Conservation (phyloP, 768 basidiomycete species). For the Clathrus columnatus region DNA sequence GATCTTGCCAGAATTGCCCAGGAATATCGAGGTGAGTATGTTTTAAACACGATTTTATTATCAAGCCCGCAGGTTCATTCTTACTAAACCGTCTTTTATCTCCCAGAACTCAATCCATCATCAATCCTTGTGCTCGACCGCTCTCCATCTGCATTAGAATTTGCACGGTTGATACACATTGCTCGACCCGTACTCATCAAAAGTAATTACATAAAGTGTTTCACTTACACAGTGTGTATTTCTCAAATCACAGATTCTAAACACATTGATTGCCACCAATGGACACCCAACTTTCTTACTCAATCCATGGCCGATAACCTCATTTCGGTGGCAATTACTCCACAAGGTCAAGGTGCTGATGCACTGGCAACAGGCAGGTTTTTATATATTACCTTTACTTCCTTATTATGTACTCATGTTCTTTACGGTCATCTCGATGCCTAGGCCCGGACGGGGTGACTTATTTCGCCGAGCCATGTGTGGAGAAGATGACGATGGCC, state of each 20-base stretch:
- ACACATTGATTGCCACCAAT: slow-evolving; percentile 25
- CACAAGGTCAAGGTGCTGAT: slow-evolving; percentile 55
- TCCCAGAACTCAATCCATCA: slow-evolving; percentile 57
- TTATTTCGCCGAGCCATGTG: slow-evolving; percentile 71
- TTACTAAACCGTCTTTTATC: too few relatives aligned
- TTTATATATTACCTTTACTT: not conserved
- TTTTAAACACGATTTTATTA: too few relatives aligned
- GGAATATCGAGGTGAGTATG: too few relatives aligned
- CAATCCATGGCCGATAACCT: slow-evolving; percentile 40
- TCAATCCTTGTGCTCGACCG: slow-evolving; percentile 38
- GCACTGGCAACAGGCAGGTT: not conserved
- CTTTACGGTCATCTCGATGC: slow-evolving; percentile 59
- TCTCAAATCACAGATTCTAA: not conserved
- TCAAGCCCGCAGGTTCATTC: too few relatives aligned
- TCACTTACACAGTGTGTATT: not conserved
- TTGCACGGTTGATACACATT: slow-evolving; percentile 56
- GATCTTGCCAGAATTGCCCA: too few relatives aligned
- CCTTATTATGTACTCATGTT: slow-evolving; percentile 13
- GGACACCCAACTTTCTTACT: slow-evolving; percentile 59
- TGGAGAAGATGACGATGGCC: slow-evolving; percentile 58
- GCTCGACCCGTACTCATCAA: slow-evolving; percentile 68
- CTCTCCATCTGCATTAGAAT: slow-evolving; percentile 61
- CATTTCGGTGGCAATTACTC: slow-evolving; percentile 74
- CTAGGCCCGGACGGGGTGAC: slow-evolving; percentile 39
- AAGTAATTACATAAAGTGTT: slow-evolving; percentile 29